Evolutionary conservation across 306 rosid genomes (phyloP).

Genomic region (Lupinus albus): DNA sequence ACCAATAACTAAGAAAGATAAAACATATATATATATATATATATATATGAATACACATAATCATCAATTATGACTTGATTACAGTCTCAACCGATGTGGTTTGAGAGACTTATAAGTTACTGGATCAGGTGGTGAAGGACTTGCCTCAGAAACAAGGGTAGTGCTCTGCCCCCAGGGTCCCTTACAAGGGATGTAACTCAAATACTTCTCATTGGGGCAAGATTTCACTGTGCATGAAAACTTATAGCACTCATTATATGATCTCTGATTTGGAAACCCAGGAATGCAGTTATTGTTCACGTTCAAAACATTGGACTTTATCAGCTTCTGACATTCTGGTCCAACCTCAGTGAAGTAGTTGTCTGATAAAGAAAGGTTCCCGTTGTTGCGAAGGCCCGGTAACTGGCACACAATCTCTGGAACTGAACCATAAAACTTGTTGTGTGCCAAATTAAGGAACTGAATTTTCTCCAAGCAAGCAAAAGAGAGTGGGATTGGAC

Average conservation of each 20-base stretch:
- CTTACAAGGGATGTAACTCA: conserved; percentile 53
- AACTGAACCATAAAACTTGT: conserved; percentile 55
- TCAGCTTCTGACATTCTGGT: conserved; percentile 57
- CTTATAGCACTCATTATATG: conserved; percentile 30
- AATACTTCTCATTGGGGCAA: conserved; percentile 38
- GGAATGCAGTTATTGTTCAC: conserved; percentile 63
- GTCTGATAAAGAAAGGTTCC: conserved; percentile 41
- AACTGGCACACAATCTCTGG: conserved; percentile 69
- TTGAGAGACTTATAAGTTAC: conserved; percentile 51
- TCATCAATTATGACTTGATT: neutral
- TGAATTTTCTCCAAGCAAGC: conserved; percentile 56
- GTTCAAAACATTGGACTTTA: conserved; percentile 45
- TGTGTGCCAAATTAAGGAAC: conserved; percentile 47
- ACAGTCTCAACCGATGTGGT: conserved; percentile 43
- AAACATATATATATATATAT: neutral
- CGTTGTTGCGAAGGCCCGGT: conserved; percentile 33
- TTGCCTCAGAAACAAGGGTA: neutral
- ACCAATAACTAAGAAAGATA: neutral
- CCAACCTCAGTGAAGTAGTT: conserved; percentile 71
- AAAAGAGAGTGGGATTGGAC: conserved; percentile 76
- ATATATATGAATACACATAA: neutral
- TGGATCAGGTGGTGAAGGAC: conserved; percentile 35
- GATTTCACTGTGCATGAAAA: conserved; percentile 37
- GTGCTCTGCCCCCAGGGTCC: conserved; percentile 2
- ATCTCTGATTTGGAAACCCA: conserved; percentile 52